These are phyloP conservation scores for Vitis hybrid DNA, from an alignment of 177 flowering plant species.

Conservation along the genomic window DNA sequence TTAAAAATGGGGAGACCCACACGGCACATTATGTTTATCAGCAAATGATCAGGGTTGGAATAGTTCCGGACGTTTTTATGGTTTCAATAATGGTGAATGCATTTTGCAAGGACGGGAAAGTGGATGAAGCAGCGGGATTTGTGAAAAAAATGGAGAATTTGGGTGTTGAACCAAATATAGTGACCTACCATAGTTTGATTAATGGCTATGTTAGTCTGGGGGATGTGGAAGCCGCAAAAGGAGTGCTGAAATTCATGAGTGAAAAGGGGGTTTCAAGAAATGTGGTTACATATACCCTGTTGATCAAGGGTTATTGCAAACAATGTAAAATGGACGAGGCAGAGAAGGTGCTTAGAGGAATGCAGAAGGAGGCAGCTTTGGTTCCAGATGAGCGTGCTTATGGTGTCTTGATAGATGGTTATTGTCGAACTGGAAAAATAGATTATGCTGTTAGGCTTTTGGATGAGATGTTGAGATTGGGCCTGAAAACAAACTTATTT, in stretches of 20 bases:
- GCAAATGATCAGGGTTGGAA: slow-evolving; percentile 57
- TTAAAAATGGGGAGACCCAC: slow-evolving; percentile 38
- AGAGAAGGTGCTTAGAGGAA: slow-evolving; percentile 48
- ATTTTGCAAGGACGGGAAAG: slow-evolving; percentile 59
- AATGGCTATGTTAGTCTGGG: slow-evolving; percentile 65
- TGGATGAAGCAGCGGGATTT: slow-evolving; percentile 52
- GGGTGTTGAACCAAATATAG: slow-evolving; percentile 70
- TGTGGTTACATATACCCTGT: slow-evolving; percentile 57
- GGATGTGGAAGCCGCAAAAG: slow-evolving; percentile 51
- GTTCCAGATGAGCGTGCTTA: slow-evolving; percentile 64
- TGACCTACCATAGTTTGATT: slow-evolving; percentile 71
- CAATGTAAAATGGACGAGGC: slow-evolving; percentile 60
- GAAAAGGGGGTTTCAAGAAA: slow-evolving; percentile 47
- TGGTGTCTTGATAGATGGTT: slow-evolving; percentile 74
- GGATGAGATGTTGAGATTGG: slow-evolving; percentile 59
- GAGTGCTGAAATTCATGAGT: slow-evolving; percentile 54
- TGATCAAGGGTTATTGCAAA: slow-evolving; percentile 79
- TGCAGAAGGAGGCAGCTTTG: slow-evolving; percentile 36
- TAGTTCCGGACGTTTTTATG: slow-evolving; percentile 72
- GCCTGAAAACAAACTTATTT: slow-evolving; percentile 59
- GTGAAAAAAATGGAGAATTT: slow-evolving; percentile 56
- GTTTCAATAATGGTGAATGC: slow-evolving; percentile 74
- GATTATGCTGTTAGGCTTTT: slow-evolving; percentile 67
- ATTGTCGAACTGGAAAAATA: slow-evolving; percentile 61
- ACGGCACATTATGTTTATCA: slow-evolving; percentile 54